Percentiles rank a stretch among this genome's conserved stretches.
These are phyloP conservation scores for Camellia sinensis DNA, from an alignment of 148 eudicot species.

Conservation along the genomic window DNA sequence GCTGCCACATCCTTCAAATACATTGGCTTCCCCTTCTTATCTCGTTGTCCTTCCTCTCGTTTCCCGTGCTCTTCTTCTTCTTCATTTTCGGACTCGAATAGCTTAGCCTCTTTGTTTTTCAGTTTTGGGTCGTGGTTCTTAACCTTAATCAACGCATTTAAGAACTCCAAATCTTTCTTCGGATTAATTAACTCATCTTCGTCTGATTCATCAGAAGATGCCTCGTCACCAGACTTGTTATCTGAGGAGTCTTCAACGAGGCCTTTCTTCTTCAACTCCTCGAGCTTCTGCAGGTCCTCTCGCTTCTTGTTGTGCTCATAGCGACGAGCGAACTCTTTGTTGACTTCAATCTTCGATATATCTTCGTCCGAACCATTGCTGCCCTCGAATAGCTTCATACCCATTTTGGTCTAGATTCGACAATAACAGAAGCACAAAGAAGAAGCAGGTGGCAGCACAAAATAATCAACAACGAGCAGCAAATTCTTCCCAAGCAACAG, in stretches of 20 bases:
- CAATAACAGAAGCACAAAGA: no score
- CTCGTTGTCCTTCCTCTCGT: constrained; percentile 11
- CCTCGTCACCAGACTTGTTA: constrained; percentile 45
- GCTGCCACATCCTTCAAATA: constrained; percentile 84
- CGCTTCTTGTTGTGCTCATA: constrained; percentile 79
- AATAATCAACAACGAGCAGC: no score
- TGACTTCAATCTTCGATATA: constrained; percentile 56
- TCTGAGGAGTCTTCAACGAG: constrained; percentile 28
- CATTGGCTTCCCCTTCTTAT: constrained; percentile 46
- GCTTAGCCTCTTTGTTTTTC: constrained; percentile 45
- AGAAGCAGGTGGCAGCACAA: no score
- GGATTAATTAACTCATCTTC: constrained; percentile 21
- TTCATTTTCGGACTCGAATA: constrained; percentile 47
- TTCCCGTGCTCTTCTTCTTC: constrained; percentile 20
- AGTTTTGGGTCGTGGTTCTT: constrained; percentile 65
- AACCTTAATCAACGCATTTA: constrained; percentile 56
- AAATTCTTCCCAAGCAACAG: no score
- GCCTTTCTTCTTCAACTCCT: constrained; percentile 47
- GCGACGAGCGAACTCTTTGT: constrained; percentile 67
- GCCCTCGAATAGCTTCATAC: constrained; percentile 58
- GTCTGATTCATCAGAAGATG: constrained; percentile 24
- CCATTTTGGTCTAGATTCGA: neutral
- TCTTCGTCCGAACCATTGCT: constrained; percentile 27
- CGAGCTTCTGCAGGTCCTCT: constrained; percentile 41
- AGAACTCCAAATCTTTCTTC: constrained; percentile 40